These are phyloP conservation scores for Sugiyamaella xylanicola DNA, from an alignment of 1,139 yeast species.

Conservation along the genomic window DNA sequence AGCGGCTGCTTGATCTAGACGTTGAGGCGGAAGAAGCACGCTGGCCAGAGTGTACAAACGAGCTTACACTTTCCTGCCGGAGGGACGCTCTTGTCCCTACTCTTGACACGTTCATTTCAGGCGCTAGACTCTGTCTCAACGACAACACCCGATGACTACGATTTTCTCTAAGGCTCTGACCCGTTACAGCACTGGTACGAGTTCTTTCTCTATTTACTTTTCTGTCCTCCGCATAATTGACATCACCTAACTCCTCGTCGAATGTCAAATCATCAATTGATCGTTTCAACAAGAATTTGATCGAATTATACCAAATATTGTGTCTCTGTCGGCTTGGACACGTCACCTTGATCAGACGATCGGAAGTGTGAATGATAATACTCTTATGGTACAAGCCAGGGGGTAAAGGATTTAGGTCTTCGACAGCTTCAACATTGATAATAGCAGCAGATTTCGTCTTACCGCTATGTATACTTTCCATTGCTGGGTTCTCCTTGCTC, in stretches of 20 bases:
- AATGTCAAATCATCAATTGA: slow-evolving; percentile 62
- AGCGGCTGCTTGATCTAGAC: slow-evolving; percentile 21
- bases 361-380: slow-evolving; percentile 71
- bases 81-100: slow-evolving; percentile 20
- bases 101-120: slow-evolving; percentile 34
- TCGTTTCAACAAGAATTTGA: slow-evolving; percentile 73
- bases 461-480: slow-evolving; percentile 58
- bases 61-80: slow-evolving; percentile 28
- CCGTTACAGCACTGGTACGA: slow-evolving; percentile 28
- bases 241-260: slow-evolving; percentile 41
- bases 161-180: slow-evolving; percentile 26
- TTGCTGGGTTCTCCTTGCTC: slow-evolving; percentile 80
- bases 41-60: slow-evolving; percentile 22
- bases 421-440: slow-evolving; percentile 72
- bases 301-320: slow-evolving; percentile 87
- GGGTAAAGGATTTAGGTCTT: slow-evolving; percentile 85
- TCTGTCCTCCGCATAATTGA: slow-evolving; percentile 30
- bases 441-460: slow-evolving; percentile 76
- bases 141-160: slow-evolving; percentile 30
- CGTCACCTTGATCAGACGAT: slow-evolving; percentile 72
- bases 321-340: slow-evolving; percentile 89
- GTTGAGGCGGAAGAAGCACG: slow-evolving; percentile 18
- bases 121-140: slow-evolving; percentile 37
- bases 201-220: slow-evolving; percentile 31
- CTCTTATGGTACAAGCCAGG: slow-evolving; percentile 88